Conservation (phyloP, 139 green algal species). For the Chlorella vulgaris region DNA sequence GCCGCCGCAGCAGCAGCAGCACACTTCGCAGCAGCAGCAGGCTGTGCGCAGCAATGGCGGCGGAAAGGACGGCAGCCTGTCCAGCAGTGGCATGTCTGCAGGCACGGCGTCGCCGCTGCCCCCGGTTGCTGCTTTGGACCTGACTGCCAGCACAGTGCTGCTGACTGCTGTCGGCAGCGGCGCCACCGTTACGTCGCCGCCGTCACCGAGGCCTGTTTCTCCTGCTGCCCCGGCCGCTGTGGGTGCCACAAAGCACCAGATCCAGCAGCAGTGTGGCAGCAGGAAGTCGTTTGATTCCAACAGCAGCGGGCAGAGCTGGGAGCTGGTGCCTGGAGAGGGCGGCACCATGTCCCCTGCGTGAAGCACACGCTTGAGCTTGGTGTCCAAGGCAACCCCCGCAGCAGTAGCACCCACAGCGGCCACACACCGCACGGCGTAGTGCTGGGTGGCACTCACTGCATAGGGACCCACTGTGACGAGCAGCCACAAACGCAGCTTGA, state of each 20-base stretch:
- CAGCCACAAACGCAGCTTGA: too few species aligned
- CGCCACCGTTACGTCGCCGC: neutral
- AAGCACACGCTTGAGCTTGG: too few species aligned
- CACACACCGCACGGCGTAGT: too few species aligned
- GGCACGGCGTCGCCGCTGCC: neutral
- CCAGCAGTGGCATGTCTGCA: neutral
- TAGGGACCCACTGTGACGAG: too few species aligned
- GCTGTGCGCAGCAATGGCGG: neutral
- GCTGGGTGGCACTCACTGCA: too few species aligned
- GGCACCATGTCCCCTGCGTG: neutral
- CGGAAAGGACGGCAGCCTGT: neutral
- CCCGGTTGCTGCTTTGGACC: slow-evolving; percentile 1
- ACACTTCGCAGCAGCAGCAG: neutral
- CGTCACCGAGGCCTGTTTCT: too few species aligned
- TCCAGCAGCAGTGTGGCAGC: slow-evolving; percentile 8
- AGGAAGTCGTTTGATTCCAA: slow-evolving; percentile 23
- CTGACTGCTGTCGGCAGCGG: neutral
- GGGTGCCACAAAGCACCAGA: too few species aligned
- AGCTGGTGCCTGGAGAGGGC: slow-evolving; percentile 10
- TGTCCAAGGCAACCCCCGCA: too few species aligned
- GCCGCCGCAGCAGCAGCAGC: slow-evolving; percentile 10
- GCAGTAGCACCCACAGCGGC: too few species aligned
- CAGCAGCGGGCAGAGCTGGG: slow-evolving; percentile 24
- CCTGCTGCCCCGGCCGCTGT: too few species aligned
- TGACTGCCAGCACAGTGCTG: slow-evolving; percentile 23